Base-by-base conservation (phyloP, 2,329 filamentous ascomycete genomes). In the Xylariaceae sp. region DNA sequence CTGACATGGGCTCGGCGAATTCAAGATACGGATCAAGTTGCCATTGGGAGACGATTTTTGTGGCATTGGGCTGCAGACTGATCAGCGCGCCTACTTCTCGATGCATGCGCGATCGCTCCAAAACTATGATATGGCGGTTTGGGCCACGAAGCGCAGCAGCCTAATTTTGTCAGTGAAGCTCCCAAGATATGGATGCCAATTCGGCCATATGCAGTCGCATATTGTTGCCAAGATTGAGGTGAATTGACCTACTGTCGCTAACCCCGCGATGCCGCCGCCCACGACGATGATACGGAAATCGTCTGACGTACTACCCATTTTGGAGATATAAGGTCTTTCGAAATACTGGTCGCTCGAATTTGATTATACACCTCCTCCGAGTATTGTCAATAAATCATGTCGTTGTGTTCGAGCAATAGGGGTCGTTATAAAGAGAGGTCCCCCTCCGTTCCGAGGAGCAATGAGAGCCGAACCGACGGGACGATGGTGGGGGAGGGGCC, bases 31-130 rank as follows among this genome's bases (percentile, higher is more conserved):
- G 37, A 12, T 50, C 47, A 2, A 68, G 44, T 0, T 52, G 52
- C 61, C 62, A 67, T 7, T 54, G 35, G 4, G 37, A 38, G 7
- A 66, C 47, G 3, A 66, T 64, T 29, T 61, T 58, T 16, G 59
- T 60, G 0, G 66, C 66, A 48, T 69, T 69, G 1, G 66, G 66
- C 36, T 69, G 66, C 0, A 69, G 54, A 0, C 65, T 68, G 15
- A 69, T 65, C 7, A 64, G 57, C 1, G 66, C 66, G 2, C 67
- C 66, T 6, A 66, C 63, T 42, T 70, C 67, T 4, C 57, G 56
- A 11, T 55, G 53, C 43, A 58, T 49, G 26, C 47, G 50, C 16
- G 51, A 55, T 9, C 50, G 48, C 16, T 58, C 56, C 0, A 57
- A 34, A 2, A 59, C 43, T 1, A 48, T 55, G 26, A 59, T 56